phyloP scores from a whole-genome alignment of 2,329 filamentous ascomycete genomes.

The Verruconis gallopava region DNA sequence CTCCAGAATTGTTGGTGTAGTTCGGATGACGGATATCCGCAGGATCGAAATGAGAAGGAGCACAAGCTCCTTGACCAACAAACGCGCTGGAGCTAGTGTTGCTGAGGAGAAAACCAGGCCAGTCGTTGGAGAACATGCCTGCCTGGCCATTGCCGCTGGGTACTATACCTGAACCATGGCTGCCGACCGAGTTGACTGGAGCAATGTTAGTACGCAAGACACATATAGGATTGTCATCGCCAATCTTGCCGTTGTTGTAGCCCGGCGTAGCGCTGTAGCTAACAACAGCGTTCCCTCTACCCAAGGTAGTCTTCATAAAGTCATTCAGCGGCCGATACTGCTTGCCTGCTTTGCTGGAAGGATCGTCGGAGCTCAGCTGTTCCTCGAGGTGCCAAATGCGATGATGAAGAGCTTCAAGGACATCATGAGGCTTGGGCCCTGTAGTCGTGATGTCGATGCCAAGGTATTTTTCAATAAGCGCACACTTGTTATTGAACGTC shows the following conservation, averaged over 20 bases:
- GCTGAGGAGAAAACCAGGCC: too few species aligned
- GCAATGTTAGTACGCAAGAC: too few species aligned
- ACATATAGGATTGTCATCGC: not conserved
- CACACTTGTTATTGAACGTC: constrained; percentile 3
- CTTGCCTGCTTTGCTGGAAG: not conserved
- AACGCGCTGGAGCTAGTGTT: too few species aligned
- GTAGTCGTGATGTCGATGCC: constrained; percentile 5
- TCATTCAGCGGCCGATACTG: constrained; percentile 1
- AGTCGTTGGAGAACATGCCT: too few species aligned
- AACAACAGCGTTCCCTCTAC: not conserved
- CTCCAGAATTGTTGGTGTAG: too few species aligned
- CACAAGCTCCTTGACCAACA: too few species aligned
- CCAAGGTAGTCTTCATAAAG: not conserved
- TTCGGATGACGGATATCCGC: too few species aligned
- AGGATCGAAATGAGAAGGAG: too few species aligned
- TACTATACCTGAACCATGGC: too few species aligned
- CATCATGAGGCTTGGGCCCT: constrained; percentile 4
- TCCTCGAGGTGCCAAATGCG: constrained; percentile 5
- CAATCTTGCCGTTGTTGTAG: not conserved
- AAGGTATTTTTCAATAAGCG: constrained; percentile 3
- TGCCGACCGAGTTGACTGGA: too few species aligned
- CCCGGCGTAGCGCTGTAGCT: not conserved
- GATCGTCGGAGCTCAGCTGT: not conserved
- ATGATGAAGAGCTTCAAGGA: constrained; percentile 1
- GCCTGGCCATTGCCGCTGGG: too few species aligned